A percentile compares a stretch with the other conserved stretches of the same genome.
phyloP scores from a whole-genome alignment of 495 filamentous ascomycete species.

The Aspergillus kassunensis region DNA sequence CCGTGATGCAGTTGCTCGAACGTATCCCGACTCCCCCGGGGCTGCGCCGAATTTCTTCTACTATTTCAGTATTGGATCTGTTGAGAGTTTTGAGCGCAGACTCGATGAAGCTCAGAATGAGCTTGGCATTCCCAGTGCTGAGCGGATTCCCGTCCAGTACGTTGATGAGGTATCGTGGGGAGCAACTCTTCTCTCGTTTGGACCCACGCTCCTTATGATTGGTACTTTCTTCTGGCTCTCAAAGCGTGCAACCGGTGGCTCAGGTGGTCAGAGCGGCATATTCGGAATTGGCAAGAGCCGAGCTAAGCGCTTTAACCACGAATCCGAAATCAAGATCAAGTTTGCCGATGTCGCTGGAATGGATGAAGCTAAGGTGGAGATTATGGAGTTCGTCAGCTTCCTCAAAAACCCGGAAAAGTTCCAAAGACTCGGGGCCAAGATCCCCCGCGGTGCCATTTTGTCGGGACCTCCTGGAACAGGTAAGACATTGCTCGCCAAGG shows the following conservation, averaged over 20 bases:
- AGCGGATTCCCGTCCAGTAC: conserved; percentile 90
- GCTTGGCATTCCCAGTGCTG: conserved; percentile 72
- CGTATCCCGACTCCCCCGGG: conserved; percentile 80
- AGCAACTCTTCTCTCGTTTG: conserved; percentile 67
- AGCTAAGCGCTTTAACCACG: conserved; percentile 95
- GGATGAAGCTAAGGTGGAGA: conserved; percentile 97
- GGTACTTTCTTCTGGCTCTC: conserved; percentile 70
- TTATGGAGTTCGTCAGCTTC: conserved; percentile 99
- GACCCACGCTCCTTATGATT: conserved; percentile 81
- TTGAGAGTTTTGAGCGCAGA: conserved; percentile 85
- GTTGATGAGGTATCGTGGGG: conserved; percentile 66
- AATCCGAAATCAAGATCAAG: conserved; percentile 91
- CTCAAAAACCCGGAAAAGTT: conserved; percentile 85
- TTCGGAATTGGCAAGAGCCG: conserved; percentile 94
- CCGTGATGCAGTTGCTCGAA: conserved; percentile 67
- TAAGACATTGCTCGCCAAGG: conserved; percentile 96
- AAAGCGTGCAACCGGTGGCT: conserved; percentile 59
- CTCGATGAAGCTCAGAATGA: conserved; percentile 84
- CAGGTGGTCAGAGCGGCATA: conserved; percentile 69
- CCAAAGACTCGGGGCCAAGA: conserved; percentile 92
- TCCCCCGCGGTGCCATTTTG: conserved; percentile 92
- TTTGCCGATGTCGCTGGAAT: conserved; percentile 97
- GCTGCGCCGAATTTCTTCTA: conserved; percentile 70
- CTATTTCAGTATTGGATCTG: conserved; percentile 92
- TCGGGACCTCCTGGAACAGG: conserved; percentile 96